phyloP scores from a whole-genome alignment of 2,329 filamentous ascomycete genomes.

The Aspergillus sp. region DNA sequence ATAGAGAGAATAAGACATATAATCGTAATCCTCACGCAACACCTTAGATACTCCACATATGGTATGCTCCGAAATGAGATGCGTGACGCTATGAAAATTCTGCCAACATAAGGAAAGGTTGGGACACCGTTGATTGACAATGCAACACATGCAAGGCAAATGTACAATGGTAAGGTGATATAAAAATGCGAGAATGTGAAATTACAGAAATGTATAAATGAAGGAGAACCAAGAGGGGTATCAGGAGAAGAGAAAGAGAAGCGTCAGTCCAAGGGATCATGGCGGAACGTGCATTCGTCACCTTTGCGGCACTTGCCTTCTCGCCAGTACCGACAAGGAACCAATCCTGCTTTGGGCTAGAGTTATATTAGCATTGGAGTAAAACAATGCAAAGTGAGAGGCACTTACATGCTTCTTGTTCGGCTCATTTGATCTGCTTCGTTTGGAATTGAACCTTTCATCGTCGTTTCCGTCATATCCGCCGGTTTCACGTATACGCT shows the following conservation, averaged over 20 bases:
- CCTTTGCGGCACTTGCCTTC: slow-evolving; percentile 58
- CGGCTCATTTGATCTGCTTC: slow-evolving; percentile 36
- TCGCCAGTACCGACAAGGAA: slow-evolving; percentile 56
- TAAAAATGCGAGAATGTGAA: slow-evolving; percentile 5
- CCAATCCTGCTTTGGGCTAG: slow-evolving; percentile 47
- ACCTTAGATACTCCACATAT: slow-evolving; percentile 9
- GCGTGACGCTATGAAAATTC: not conserved
- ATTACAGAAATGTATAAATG: slow-evolving; percentile 12
- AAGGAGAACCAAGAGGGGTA: slow-evolving; percentile 18
- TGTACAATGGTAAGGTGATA: not conserved
- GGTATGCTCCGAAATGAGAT: slow-evolving; percentile 8
- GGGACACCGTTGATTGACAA: not conserved
- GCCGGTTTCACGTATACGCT: slow-evolving; percentile 39
- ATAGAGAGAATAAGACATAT: not conserved
- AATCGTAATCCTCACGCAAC: slow-evolving; percentile 10
- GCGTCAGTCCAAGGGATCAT: slow-evolving; percentile 36
- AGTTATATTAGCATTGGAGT: slow-evolving; percentile 15
- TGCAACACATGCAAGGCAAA: slow-evolving; percentile 1
- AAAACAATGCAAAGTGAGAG: not conserved
- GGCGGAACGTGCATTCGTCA: slow-evolving; percentile 54
- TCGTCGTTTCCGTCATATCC: slow-evolving; percentile 37
- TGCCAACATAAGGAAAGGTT: not conserved
- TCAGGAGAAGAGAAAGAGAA: slow-evolving; percentile 15
- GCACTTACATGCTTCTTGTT: slow-evolving; percentile 42
- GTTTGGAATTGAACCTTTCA: slow-evolving; percentile 37